Percentiles rank a stretch among this genome's conserved stretches.
phyloP scores from a whole-genome alignment of 768 basidiomycete genomes.

The Amanita fuliginea region DNA sequence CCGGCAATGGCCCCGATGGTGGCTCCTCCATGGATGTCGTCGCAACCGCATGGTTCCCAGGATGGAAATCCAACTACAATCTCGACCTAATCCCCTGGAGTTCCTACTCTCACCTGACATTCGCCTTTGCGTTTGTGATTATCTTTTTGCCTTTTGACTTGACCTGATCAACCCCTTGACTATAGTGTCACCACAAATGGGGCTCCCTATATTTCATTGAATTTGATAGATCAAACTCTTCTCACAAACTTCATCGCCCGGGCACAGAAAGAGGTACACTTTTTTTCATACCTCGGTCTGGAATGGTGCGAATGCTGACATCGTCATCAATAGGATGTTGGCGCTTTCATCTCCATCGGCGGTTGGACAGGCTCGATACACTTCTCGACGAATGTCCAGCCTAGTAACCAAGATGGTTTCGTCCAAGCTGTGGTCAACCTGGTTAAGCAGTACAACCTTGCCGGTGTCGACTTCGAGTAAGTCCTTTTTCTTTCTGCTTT shows the following conservation, averaged over 20 bases:
- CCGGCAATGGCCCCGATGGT: not conserved
- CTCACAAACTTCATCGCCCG: slow-evolving; percentile 45
- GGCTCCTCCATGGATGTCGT: slow-evolving; percentile 20
- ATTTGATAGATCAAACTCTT: slow-evolving; percentile 29
- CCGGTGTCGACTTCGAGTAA: slow-evolving; percentile 48
- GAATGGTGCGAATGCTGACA: not conserved
- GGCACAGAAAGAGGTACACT: slow-evolving; percentile 28
- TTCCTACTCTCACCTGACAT: slow-evolving; percentile 39
- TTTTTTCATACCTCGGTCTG: not conserved
- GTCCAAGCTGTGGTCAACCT: slow-evolving; percentile 45
- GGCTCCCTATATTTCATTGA: slow-evolving; percentile 21
- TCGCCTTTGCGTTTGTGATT: slow-evolving; percentile 35
- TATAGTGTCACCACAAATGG: slow-evolving; percentile 25
- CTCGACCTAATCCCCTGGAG: slow-evolving; percentile 38
- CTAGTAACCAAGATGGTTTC: slow-evolving; percentile 49
- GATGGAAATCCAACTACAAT: slow-evolving; percentile 34
- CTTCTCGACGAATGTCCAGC: slow-evolving; percentile 51
- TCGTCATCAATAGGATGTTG: slow-evolving; percentile 31
- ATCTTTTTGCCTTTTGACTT: not conserved
- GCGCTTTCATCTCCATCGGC: slow-evolving; percentile 50
- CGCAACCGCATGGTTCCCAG: slow-evolving; percentile 45
- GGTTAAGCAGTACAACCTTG: slow-evolving; percentile 37
- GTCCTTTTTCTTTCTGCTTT: no score
- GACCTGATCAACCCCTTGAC: not conserved
- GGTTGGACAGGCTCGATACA: slow-evolving; percentile 59